Percentiles rank a stretch among this genome's conserved stretches.
These are phyloP conservation scores for Rubus parviflorus DNA, from an alignment of 306 rosid genomes.

Conservation along the genomic window DNA sequence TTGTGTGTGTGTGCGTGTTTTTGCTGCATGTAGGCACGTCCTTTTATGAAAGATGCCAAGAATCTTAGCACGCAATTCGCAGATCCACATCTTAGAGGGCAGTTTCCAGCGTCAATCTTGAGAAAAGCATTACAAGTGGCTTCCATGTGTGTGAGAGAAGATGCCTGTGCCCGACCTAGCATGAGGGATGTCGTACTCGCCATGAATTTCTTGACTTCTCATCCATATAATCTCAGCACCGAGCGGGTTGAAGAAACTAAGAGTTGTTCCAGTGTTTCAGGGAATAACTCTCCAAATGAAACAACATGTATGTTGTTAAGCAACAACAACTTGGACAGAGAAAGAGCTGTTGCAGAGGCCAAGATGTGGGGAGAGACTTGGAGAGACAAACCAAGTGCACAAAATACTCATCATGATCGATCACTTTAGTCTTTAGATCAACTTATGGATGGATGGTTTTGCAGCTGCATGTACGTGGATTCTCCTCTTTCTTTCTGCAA, in stretches of 20 bases:
- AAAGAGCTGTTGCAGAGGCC: conserved; percentile 77
- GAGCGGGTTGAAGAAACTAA: conserved; percentile 37
- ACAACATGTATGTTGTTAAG: conserved; percentile 48
- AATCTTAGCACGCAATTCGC: conserved; percentile 48
- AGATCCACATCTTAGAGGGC: conserved; percentile 59
- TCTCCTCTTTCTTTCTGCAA: too few species aligned
- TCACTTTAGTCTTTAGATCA: conserved; percentile 4
- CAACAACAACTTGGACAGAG: conserved; percentile 59
- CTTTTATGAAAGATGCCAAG: conserved; percentile 53
- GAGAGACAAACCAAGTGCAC: conserved; percentile 59
- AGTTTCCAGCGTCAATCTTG: conserved; percentile 44
- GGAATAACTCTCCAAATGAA: conserved; percentile 61
- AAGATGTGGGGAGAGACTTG: conserved; percentile 81
- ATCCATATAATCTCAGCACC: conserved; percentile 33
- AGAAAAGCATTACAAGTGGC: conserved; percentile 66
- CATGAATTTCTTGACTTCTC: conserved; percentile 56
- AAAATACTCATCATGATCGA: conserved; percentile 44
- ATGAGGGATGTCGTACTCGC: conserved; percentile 74
- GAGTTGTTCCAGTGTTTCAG: conserved; percentile 32
- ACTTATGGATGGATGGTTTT: not conserved
- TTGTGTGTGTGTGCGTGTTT: not conserved
- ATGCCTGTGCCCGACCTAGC: conserved; percentile 61
- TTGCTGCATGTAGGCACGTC: conserved; percentile 69
- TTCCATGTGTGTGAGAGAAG: conserved; percentile 70
- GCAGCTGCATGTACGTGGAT: too few species aligned